Evolutionary conservation across 2,329 filamentous ascomycete species (phyloP).

Genomic region (Pochonia chlamydosporia): DNA sequence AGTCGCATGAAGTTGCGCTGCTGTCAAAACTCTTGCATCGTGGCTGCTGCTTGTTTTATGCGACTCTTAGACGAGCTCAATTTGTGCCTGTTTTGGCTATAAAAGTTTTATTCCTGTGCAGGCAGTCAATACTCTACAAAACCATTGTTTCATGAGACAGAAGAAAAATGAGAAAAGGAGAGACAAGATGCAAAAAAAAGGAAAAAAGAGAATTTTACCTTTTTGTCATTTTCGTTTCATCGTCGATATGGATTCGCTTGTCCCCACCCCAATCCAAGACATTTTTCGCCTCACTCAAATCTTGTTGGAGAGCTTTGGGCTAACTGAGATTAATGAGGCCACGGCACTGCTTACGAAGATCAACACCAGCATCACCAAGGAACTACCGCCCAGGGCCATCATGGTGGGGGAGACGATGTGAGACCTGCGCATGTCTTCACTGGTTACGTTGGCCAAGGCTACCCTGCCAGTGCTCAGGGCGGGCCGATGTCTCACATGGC

Average conservation of each 20-base stretch:
- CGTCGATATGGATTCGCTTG: conserved; percentile 2
- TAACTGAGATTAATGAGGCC: conserved; percentile 36
- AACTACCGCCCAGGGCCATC: conserved; percentile 45
- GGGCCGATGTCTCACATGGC: conserved; percentile 60
- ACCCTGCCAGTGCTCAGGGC: conserved; percentile 41
- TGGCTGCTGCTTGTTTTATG: conserved; percentile 23
- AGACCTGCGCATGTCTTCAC: conserved; percentile 71
- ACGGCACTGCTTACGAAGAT: conserved; percentile 56
- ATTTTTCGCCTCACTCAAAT: conserved; percentile 3
- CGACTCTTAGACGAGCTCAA: conserved; percentile 32
- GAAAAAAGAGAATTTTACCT: neutral
- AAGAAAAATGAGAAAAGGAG: neutral
- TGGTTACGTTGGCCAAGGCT: conserved; percentile 58
- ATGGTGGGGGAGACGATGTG: conserved; percentile 54
- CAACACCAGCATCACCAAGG: conserved; percentile 63
- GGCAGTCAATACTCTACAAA: conserved; percentile 15
- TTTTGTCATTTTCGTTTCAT: conserved; percentile 1
- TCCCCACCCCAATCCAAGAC: neutral
- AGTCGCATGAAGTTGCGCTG: conserved; percentile 40
- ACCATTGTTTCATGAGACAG: conserved; percentile 3
- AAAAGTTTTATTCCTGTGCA: conserved; percentile 23
- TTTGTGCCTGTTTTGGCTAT: conserved; percentile 23
- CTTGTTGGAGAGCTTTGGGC: conserved; percentile 1
- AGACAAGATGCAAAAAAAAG: neutral
- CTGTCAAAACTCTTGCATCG: conserved; percentile 27